Evolutionary conservation across 2,329 filamentous ascomycete genomes (phyloP).

Genomic region (Pseudogymnoascus sp.): DNA sequence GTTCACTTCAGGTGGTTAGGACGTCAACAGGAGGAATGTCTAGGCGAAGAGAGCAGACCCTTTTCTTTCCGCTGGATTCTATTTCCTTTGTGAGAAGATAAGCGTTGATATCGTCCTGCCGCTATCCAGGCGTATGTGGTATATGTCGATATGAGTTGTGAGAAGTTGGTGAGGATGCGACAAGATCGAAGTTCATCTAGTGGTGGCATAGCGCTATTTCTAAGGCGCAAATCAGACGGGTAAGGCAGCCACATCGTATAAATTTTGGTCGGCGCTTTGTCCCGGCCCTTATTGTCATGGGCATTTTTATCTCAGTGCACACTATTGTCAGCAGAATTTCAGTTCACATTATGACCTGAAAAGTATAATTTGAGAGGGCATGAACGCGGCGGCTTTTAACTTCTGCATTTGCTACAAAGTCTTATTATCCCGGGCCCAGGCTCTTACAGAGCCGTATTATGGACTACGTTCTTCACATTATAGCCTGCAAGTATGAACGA

Average conservation of each 20-base stretch:
- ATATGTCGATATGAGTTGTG: neutral
- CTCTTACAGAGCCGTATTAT: neutral
- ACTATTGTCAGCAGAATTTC: neutral
- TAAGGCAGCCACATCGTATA: neutral
- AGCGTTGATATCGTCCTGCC: neutral
- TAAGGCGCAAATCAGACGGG: neutral
- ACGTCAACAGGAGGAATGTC: conserved; percentile 1
- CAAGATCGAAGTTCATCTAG: neutral
- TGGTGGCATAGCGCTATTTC: neutral
- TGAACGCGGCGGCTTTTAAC: too few relatives aligned
- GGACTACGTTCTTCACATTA: neutral
- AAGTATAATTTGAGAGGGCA: neutral
- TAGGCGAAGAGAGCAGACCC: conserved; percentile 9
- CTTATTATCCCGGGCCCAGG: neutral
- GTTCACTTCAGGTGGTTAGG: conserved; percentile 9
- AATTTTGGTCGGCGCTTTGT: neutral
- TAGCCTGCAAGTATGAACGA: neutral
- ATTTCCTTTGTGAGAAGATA: neutral
- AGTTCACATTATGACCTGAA: neutral
- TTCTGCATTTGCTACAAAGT: neutral
- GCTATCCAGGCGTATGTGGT: neutral
- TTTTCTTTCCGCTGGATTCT: neutral
- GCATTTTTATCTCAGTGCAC: neutral
- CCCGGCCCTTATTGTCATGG: neutral
- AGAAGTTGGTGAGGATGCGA: neutral